Percentiles rank a stretch among this genome's conserved stretches.
Evolutionary conservation across 805 yeast genomes (phyloP).

Genomic region (Candida insectalens): DNA sequence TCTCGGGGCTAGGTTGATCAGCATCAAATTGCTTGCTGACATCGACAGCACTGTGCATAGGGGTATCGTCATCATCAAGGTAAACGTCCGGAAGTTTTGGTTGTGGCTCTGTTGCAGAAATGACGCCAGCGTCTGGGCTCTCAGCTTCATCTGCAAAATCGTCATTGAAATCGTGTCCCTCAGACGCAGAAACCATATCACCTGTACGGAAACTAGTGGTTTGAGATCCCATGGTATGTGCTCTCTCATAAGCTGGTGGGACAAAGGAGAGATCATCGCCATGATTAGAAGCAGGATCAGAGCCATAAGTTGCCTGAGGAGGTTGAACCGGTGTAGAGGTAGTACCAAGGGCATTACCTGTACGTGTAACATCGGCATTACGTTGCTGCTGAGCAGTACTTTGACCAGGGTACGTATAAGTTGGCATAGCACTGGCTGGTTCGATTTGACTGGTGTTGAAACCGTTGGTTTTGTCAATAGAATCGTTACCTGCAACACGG

Average conservation of each 20-base stretch:
- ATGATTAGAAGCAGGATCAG: background rate
- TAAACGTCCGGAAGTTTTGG: constrained; percentile 3
- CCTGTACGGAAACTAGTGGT: background rate
- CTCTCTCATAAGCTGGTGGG: background rate
- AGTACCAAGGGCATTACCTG: background rate
- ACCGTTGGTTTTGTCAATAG: background rate
- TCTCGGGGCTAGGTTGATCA: constrained; percentile 8
- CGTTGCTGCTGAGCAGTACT: background rate
- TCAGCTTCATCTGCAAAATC: constrained; percentile 9
- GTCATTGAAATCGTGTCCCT: background rate
- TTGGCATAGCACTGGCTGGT: background rate
- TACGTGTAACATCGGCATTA: background rate
- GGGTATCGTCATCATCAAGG: constrained; percentile 1
- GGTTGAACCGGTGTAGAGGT: background rate
- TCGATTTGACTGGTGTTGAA: background rate
- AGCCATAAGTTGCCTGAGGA: background rate
- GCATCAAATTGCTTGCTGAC: background rate
- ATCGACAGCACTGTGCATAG: background rate
- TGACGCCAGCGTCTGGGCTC: background rate
- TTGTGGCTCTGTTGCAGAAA: too few relatives aligned
- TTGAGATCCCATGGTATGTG: constrained; percentile 1
- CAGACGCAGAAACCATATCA: too few relatives aligned
- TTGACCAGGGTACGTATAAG: background rate
- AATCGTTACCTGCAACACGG: background rate
- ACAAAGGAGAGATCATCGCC: constrained; percentile 1